Conservation (phyloP, 163 green algal genomes). For the Botryococcus braunii region DNA sequence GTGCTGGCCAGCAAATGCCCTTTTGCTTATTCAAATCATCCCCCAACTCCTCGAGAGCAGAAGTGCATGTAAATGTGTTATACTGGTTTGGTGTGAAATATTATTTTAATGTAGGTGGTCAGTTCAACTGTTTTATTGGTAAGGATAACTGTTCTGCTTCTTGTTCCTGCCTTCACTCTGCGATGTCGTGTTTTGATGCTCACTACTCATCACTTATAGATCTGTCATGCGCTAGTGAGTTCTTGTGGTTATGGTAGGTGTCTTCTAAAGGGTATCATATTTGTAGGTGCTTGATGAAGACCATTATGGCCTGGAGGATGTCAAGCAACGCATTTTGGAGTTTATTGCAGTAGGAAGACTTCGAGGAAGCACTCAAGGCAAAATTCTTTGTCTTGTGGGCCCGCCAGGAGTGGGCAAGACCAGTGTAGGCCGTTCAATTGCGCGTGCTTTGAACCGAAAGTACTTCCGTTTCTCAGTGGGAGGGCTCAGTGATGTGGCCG, state of each 20-base stretch:
- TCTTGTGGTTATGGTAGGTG: too few relatives aligned
- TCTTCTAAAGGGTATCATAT: not conserved
- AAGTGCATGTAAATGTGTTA: too few relatives aligned
- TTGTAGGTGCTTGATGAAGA: constrained; percentile 87
- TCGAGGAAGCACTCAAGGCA: constrained; percentile 71
- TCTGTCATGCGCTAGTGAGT: too few relatives aligned
- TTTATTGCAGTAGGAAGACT: constrained; percentile 94
- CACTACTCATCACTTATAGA: too few relatives aligned
- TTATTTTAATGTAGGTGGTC: too few relatives aligned
- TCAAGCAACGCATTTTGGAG: constrained; percentile 96
- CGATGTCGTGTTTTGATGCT: too few relatives aligned
- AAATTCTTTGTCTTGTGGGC: constrained; percentile 91
- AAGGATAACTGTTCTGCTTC: too few relatives aligned
- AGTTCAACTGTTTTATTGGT: too few relatives aligned
- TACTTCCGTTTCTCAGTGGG: constrained; percentile 93
- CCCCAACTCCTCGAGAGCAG: not conserved
- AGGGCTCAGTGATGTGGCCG: constrained; percentile 86
- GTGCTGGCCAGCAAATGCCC: not conserved
- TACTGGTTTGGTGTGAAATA: too few relatives aligned
- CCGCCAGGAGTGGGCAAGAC: constrained; percentile 91
- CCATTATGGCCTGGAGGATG: constrained; percentile 90
- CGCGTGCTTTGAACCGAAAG: constrained; percentile 67
- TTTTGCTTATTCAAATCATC: not conserved
- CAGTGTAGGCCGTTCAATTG: constrained; percentile 79
- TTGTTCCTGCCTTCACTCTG: too few relatives aligned